phyloP scores from a whole-genome alignment of 148 eudicot genomes.

The Polygonum aviculare region DNA sequence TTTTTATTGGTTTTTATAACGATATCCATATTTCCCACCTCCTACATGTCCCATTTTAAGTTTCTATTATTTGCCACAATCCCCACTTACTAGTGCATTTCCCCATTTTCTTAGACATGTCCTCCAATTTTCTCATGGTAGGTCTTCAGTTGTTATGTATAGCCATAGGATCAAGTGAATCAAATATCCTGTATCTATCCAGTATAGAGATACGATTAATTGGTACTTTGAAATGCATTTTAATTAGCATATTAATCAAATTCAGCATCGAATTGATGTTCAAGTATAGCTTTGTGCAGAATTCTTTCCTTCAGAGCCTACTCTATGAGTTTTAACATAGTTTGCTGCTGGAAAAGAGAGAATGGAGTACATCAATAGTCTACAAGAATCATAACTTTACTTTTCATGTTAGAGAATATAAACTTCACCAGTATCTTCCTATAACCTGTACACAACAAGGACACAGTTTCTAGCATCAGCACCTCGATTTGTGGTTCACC shows the following conservation, averaged over 20 bases:
- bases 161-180: neutral
- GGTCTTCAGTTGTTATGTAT: neutral
- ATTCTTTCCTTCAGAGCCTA: no score
- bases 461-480: neutral
- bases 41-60: neutral
- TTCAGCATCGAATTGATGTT: no score
- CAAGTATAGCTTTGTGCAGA: no score
- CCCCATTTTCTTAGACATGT: neutral
- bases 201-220: neutral
- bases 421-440: neutral
- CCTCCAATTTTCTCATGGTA: neutral
- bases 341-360: no score
- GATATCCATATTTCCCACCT: neutral
- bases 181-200: neutral
- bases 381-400: neutral
- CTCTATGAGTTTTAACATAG: neutral
- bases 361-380: neutral
- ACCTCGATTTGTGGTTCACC: neutral
- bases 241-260: neutral
- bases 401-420: neutral
- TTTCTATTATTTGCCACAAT: neutral
- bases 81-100: neutral
- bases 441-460: neutral
- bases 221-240: neutral
- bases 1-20: neutral